These are phyloP conservation scores for Umbelopsis sp. DNA, from an alignment of 192 early-diverging fungal species.

Conservation along the genomic window DNA sequence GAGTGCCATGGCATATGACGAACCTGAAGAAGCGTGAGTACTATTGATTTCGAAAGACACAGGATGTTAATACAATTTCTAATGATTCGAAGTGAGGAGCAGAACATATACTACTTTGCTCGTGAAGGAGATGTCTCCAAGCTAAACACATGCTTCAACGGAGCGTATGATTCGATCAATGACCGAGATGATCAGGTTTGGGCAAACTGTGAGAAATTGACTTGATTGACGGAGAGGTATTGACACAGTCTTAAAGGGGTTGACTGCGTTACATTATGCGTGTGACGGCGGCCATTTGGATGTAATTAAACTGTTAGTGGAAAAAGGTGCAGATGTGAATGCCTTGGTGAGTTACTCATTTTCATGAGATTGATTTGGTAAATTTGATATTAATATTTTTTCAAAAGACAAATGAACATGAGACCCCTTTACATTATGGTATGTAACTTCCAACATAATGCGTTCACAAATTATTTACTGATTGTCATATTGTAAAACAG, in stretches of 20 bases:
- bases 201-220: background rate
- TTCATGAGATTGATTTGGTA: background rate
- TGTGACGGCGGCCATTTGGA: conserved; percentile 54
- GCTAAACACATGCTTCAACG: background rate
- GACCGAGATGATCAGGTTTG: conserved; percentile 29
- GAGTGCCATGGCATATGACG: conserved; percentile 43
- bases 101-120: conserved; percentile 26
- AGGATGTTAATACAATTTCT: background rate
- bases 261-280: conserved; percentile 56
- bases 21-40: conserved; percentile 29
- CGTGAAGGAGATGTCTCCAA: conserved; percentile 20
- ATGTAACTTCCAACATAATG: background rate
- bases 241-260: conserved; percentile 42
- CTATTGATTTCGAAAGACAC: background rate
- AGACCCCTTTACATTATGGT: conserved; percentile 40
- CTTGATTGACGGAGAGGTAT: background rate
- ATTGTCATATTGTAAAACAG: conserved; percentile 7
- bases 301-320: conserved; percentile 44
- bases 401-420: conserved; percentile 9
- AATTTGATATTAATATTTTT: background rate
- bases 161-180: background rate
- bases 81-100: conserved; percentile 8
- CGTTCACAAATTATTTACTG: background rate
- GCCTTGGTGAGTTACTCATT: background rate
- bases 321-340: conserved; percentile 37